Evolutionary conservation across 73 alveolate species (phyloP).

Genomic region (Paramecium biaurelia): DNA sequence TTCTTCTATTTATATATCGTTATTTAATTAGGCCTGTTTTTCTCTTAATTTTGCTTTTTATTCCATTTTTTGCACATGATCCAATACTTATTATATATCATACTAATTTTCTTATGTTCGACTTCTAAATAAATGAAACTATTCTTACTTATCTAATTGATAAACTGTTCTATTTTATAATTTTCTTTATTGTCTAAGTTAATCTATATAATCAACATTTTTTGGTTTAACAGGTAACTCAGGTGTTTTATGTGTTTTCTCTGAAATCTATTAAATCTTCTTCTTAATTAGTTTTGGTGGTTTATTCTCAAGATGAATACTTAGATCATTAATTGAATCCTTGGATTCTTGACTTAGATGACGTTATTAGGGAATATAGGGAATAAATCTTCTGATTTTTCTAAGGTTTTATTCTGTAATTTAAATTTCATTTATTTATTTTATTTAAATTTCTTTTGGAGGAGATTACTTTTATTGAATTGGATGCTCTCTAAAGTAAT

Average conservation of each 20-base stretch:
- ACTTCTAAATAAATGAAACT: background rate
- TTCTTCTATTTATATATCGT: slow-evolving; percentile 43
- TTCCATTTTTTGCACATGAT: slow-evolving; percentile 41
- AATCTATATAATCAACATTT: background rate
- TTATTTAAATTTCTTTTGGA: background rate
- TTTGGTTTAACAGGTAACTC: slow-evolving; percentile 20
- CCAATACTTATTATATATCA: background rate
- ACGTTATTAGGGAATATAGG: background rate
- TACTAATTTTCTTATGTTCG: background rate
- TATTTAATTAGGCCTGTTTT: background rate
- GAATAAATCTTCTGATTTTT: background rate
- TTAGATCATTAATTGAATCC: background rate
- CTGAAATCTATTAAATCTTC: background rate
- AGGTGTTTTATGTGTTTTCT: background rate
- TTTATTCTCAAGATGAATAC: background rate
- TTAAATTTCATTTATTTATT: background rate
- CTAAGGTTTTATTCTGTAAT: background rate
- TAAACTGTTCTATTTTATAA: background rate
- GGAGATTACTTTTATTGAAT: background rate
- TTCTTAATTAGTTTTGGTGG: background rate
- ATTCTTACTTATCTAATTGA: background rate
- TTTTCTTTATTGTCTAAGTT: background rate
- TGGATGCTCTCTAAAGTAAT: slow-evolving; percentile 24
- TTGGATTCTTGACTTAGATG: slow-evolving; percentile 21
- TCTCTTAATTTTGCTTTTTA: slow-evolving; percentile 57